Percentiles rank a stretch among this genome's conserved stretches.
Evolutionary conservation across 345 rosid genomes (phyloP).

Genomic region (Pistacia atlantica): DNA sequence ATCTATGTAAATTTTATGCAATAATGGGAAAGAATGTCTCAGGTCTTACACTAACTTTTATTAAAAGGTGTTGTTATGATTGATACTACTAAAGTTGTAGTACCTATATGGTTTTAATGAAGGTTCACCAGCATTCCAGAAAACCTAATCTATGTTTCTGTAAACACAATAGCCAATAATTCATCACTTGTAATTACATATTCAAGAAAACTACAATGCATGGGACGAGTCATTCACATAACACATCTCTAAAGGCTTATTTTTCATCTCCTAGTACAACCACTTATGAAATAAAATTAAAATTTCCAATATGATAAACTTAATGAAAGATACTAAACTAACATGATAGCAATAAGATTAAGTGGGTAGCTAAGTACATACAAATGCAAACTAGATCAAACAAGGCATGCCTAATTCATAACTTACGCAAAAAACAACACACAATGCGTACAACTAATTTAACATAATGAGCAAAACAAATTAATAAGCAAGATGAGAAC

Average conservation of each 20-base stretch:
- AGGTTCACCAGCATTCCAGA: background rate
- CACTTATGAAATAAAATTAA: too few species aligned
- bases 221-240: too few species aligned
- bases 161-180: background rate
- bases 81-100: background rate
- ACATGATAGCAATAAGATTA: background rate
- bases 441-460: background rate
- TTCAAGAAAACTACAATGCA: too few species aligned
- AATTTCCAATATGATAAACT: background rate
- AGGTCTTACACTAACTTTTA: background rate
- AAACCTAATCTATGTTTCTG: background rate
- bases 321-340: background rate
- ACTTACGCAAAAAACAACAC: background rate
- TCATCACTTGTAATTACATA: too few species aligned
- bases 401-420: background rate
- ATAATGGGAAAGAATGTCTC: conserved; percentile 11
- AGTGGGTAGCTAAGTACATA: background rate
- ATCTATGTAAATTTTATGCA: conserved; percentile 12
- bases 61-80: conserved; percentile 1
- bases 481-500: background rate
- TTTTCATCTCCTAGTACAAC: too few species aligned
- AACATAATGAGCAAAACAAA: background rate
- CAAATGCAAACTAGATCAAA: background rate
- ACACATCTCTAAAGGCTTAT: too few species aligned
- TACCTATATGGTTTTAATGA: background rate